Conservation (phyloP, 176 grass and related monocot species). For the Oryza glumipatula region DNA sequence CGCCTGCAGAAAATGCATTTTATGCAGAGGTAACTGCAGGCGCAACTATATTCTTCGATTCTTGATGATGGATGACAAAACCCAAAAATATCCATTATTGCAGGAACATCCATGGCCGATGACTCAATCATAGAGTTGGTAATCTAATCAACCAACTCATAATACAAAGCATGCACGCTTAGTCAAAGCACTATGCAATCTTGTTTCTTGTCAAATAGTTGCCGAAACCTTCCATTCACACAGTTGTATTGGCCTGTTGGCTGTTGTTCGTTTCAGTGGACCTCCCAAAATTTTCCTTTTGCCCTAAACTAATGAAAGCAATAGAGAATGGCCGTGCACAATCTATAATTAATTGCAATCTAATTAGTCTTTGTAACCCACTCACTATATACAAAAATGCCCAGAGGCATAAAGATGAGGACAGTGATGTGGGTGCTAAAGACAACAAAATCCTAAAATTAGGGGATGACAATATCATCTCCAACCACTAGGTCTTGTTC, state of each 20-base stretch:
- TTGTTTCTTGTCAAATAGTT: not conserved
- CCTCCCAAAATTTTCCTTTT: slow-evolving; percentile 9
- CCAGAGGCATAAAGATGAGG: slow-evolving; percentile 53
- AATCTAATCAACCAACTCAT: slow-evolving; percentile 41
- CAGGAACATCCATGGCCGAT: slow-evolving; percentile 22
- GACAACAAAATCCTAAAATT: slow-evolving; percentile 82
- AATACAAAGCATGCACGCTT: not conserved
- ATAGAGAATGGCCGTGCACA: slow-evolving; percentile 34
- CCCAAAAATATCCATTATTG: slow-evolving; percentile 25
- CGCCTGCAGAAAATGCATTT: slow-evolving; percentile 30
- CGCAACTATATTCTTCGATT: slow-evolving; percentile 10
- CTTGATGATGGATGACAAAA: not conserved
- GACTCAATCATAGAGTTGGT: slow-evolving; percentile 42
- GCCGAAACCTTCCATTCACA: slow-evolving; percentile 10
- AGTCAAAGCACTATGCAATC: slow-evolving; percentile 36
- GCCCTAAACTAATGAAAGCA: slow-evolving; percentile 26
- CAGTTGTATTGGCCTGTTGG: slow-evolving; percentile 21
- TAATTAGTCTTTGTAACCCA: slow-evolving; percentile 51
- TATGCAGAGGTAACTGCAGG: slow-evolving; percentile 22
- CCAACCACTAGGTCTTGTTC: slow-evolving; percentile 60
- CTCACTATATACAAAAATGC: slow-evolving; percentile 24
- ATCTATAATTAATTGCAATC: slow-evolving; percentile 40
- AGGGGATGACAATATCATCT: slow-evolving; percentile 52
- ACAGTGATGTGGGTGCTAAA: slow-evolving; percentile 70
- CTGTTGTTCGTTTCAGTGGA: slow-evolving; percentile 32